Base-by-base conservation (phyloP, 2,329 filamentous ascomycete species). In the Colletotrichum cuscutae region DNA sequence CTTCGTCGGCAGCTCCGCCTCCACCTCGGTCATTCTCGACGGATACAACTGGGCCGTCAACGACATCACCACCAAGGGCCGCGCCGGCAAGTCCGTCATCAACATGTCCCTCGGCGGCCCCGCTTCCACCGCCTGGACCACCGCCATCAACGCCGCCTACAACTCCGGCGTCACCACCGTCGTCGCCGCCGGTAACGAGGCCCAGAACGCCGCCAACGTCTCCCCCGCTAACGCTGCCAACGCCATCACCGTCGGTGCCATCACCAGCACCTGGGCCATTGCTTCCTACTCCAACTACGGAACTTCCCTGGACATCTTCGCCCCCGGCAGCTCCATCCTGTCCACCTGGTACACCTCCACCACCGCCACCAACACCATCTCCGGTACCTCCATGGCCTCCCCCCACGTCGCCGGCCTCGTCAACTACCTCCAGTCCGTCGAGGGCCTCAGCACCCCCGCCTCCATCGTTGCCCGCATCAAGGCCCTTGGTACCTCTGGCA, bases 371-470 rank as follows among this genome's bases (percentile, higher is more conserved):
- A 81, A 81, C 60, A 84, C 77, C 37, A 84, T 90, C 77, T 87
- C 84, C 5, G 91, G 90, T 35, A 93, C 91, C 4, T 90, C 86
- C 37, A 92, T 92, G 90, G 88, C 90, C 2, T 83, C 86, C 5
- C 90, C 90, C 0, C 90, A 92, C 77, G 84, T 92, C 64, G 84
- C 88, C 24, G 91, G 91, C 8, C 79, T 92, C 22, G 89, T 87
- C 15, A 84, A 88, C n/a, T 92, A 91, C 78, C 79, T 92, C 32
- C 77, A 88, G 72, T 81, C 78, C 12, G 79, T 87, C 1, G 84
- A 88, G 77, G 76, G 78, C 46, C 74, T 78, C 62, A 76, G 74
- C 13, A 83, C 82, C 13, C 86, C 88, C 1, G 79, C 81, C 65
- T 81, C 80, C 28, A 81, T 89, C 35, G 81, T 79, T 30, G 58